Percentiles rank a stretch among this genome's conserved stretches.
These are phyloP conservation scores for Penicillium subrubescens DNA, from an alignment of 495 filamentous ascomycete species.

Conservation along the genomic window DNA sequence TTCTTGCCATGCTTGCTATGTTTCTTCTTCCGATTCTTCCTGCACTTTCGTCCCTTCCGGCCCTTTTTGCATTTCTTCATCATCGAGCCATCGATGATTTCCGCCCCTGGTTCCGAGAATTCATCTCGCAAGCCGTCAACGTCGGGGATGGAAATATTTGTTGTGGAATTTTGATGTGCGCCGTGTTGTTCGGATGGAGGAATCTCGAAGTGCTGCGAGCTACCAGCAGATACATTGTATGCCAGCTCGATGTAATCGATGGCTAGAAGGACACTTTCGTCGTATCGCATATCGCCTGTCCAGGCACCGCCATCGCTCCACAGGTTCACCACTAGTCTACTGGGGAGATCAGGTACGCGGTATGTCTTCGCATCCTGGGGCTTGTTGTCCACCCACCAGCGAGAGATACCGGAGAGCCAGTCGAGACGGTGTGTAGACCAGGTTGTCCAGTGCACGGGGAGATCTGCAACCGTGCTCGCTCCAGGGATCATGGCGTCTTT, in stretches of 20 bases:
- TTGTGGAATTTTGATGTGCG: conserved; percentile 12
- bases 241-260: conserved; percentile 76
- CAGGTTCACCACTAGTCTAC: conserved; percentile 67
- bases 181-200: conserved; percentile 18
- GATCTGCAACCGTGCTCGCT: conserved; percentile 31
- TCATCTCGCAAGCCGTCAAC: neutral
- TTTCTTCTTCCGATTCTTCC: conserved; percentile 14
- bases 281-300: conserved; percentile 69
- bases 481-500: conserved; percentile 39
- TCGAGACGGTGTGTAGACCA: conserved; percentile 77
- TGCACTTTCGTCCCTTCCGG: conserved; percentile 20
- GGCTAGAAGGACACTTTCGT: conserved; percentile 62
- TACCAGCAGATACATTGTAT: conserved; percentile 55
- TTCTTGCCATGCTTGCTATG: conserved; percentile 1
- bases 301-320: conserved; percentile 77
- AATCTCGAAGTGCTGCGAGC: neutral
- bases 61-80: conserved; percentile 24
- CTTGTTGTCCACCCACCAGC: conserved; percentile 67
- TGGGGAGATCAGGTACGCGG: conserved; percentile 60
- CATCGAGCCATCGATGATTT: conserved; percentile 12
- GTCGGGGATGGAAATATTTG: neutral
- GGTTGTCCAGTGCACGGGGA: conserved; percentile 55
- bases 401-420: conserved; percentile 62
- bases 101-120: conserved; percentile 8
- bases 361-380: conserved; percentile 61